A percentile compares a stretch with the other conserved stretches of the same genome.
These are phyloP conservation scores for Stenogyne calaminthoides DNA, from an alignment of 305 asterid species.

Conservation along the genomic window DNA sequence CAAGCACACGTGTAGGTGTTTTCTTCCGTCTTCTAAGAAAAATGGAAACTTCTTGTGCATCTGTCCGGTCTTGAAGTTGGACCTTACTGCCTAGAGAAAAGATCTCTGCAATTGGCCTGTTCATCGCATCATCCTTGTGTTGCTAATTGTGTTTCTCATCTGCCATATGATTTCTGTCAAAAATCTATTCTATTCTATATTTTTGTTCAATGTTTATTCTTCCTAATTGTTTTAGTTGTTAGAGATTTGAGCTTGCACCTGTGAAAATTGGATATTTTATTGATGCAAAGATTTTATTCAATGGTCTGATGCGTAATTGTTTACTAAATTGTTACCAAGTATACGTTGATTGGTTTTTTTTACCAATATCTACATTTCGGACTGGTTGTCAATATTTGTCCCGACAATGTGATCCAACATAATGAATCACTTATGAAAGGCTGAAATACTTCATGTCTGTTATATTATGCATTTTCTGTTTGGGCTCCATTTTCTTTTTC, in stretches of 20 bases:
- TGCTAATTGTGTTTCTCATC: neutral
- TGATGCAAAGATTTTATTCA: neutral
- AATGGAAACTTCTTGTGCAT: neutral
- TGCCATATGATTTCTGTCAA: neutral
- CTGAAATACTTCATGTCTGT: neutral
- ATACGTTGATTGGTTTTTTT: neutral
- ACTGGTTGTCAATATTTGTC: neutral
- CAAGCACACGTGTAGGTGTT: neutral
- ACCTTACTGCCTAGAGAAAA: slow-evolving; percentile 1
- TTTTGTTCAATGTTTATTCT: neutral
- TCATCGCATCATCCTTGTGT: neutral
- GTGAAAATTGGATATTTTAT: neutral
- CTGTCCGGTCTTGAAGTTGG: slow-evolving; percentile 3
- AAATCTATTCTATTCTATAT: neutral
- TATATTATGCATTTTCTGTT: neutral
- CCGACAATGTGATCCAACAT: neutral
- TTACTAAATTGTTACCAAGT: neutral
- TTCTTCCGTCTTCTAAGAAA: neutral
- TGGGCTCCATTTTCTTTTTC: neutral
- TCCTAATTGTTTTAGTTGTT: neutral
- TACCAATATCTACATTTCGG: neutral
- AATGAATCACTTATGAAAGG: neutral
- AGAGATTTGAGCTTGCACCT: neutral
- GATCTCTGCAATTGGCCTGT: neutral
- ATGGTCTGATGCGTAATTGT: neutral